Conservation (phyloP, 257 asterid genomes). For the Jacaranda copaia region DNA sequence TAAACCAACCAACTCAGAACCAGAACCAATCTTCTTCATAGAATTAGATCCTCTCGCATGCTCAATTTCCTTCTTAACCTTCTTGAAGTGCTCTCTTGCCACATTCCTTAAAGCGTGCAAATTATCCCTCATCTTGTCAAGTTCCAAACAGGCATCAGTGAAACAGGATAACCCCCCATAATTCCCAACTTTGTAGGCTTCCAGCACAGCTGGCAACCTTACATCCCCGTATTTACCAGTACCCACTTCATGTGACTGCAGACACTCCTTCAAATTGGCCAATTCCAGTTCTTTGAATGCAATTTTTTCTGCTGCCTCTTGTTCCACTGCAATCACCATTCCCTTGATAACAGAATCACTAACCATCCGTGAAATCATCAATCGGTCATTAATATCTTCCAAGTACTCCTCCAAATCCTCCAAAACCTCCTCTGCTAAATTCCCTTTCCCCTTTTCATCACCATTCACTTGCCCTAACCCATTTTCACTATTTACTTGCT, state of each 20-base stretch:
- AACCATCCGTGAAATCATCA: conserved; percentile 80
- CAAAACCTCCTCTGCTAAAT: conserved; percentile 71
- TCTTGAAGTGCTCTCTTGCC: conserved; percentile 59
- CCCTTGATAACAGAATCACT: conserved; percentile 85
- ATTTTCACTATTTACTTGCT: conserved; percentile 35
- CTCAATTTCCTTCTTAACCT: conserved; percentile 57
- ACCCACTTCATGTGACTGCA: conserved; percentile 39
- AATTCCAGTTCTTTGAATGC: conserved; percentile 74
- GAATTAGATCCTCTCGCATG: conserved; percentile 47
- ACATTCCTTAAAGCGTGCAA: conserved; percentile 46
- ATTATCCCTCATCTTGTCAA: conserved; percentile 56
- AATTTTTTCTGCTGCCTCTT: conserved; percentile 70
- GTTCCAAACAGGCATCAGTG: conserved; percentile 39
- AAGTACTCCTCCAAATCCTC: conserved; percentile 69
- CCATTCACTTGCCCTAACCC: conserved; percentile 30
- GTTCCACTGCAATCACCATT: conserved; percentile 86
- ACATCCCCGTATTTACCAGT: conserved; percentile 32
- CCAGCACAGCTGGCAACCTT: conserved; percentile 27
- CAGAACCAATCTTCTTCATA: conserved; percentile 55
- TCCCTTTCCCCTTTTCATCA: conserved; percentile 47
- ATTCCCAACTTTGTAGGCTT: conserved; percentile 23
- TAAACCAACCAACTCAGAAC: conserved; percentile 61
- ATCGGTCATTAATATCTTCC: conserved; percentile 68
- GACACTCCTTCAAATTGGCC: conserved; percentile 49
- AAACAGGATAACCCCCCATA: conserved; percentile 35